Conservation (phyloP, 352 stramenopile genomes). For the Globisporangium lucens region DNA sequence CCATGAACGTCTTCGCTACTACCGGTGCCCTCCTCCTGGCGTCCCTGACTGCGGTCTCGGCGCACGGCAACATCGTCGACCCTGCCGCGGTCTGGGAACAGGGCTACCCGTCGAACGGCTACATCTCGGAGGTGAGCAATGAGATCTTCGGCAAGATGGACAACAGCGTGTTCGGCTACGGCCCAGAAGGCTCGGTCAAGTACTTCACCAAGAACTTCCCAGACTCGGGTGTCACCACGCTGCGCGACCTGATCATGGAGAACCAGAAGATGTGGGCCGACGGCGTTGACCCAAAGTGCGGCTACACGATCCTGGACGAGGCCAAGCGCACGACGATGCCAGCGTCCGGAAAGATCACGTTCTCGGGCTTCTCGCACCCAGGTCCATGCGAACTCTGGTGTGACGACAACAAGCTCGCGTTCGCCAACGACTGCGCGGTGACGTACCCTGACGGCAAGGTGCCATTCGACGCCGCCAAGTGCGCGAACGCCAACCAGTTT, state of each 20-base stretch:
- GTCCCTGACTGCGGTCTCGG: constrained; percentile 17
- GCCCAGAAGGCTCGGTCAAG: constrained; percentile 22
- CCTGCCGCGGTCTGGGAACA: constrained; percentile 29
- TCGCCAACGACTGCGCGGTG: constrained; percentile 41
- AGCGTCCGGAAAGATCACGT: constrained; percentile 31
- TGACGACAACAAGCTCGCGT: constrained; percentile 49
- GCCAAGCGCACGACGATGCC: constrained; percentile 33
- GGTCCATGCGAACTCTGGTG: constrained; percentile 65
- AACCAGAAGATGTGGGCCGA: constrained; percentile 23
- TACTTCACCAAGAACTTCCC: constrained; percentile 29
- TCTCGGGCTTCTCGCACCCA: constrained; percentile 52
- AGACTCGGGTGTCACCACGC: constrained; percentile 22
- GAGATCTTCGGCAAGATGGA: constrained; percentile 23
- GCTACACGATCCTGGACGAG: constrained; percentile 30
- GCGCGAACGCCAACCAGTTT: constrained; percentile 37
- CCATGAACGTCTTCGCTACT: constrained; percentile 15
- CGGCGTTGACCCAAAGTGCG: constrained; percentile 18
- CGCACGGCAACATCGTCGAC: constrained; percentile 42
- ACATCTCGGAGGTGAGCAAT: constrained; percentile 23
- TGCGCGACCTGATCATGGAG: background rate
- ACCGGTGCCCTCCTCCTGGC: constrained; percentile 13
- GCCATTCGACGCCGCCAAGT: constrained; percentile 43
- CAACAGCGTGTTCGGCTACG: constrained; percentile 26
- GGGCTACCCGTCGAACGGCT: constrained; percentile 30
- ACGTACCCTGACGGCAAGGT: constrained; percentile 41